phyloP scores from a whole-genome alignment of 495 filamentous ascomycete genomes.

The Podospora appendiculata region DNA sequence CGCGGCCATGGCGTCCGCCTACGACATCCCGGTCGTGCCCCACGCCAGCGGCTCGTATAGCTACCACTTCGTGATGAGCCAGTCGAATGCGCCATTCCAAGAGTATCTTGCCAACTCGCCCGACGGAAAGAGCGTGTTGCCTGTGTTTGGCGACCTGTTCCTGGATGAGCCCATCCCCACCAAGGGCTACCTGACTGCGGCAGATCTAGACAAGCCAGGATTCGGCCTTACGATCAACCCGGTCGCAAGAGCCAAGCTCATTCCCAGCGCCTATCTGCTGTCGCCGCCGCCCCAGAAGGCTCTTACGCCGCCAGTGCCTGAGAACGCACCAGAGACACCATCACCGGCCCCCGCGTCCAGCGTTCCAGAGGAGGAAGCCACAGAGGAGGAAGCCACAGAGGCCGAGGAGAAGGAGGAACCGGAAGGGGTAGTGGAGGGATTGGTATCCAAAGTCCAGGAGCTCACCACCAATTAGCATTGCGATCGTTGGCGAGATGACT shows the following conservation, averaged over 20 bases:
- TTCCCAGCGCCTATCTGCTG: conserved; percentile 63
- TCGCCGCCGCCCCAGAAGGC: conserved; percentile 60
- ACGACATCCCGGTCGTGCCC: conserved; percentile 90
- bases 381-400: no score
- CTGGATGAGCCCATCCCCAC: conserved; percentile 82
- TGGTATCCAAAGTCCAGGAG: conserved; percentile 12
- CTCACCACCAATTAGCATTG: conserved; percentile 1
- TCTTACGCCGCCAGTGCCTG: conserved; percentile 35
- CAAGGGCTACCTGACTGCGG: conserved; percentile 70
- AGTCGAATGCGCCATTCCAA: conserved; percentile 86
- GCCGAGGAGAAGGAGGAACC: conserved; percentile 6
- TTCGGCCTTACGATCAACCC: conserved; percentile 86
- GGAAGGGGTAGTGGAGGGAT: conserved; percentile 13
- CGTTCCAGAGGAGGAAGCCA: conserved; percentile 4
- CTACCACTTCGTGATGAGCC: conserved; percentile 89
- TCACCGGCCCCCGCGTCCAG: no score
- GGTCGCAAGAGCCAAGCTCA: conserved; percentile 56
- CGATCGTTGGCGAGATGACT: no score
- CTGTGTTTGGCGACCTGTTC: conserved; percentile 88
- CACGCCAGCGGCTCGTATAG: conserved; percentile 89
- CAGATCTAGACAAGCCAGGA: conserved; percentile 78
- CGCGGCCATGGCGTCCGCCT: conserved; percentile 79
- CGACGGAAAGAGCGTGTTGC: conserved; percentile 78
- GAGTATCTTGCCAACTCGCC: conserved; percentile 90
- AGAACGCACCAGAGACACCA: no score